Evolutionary conservation across 352 stramenopile genomes (phyloP).

Genomic region (Pythium graminicola): DNA sequence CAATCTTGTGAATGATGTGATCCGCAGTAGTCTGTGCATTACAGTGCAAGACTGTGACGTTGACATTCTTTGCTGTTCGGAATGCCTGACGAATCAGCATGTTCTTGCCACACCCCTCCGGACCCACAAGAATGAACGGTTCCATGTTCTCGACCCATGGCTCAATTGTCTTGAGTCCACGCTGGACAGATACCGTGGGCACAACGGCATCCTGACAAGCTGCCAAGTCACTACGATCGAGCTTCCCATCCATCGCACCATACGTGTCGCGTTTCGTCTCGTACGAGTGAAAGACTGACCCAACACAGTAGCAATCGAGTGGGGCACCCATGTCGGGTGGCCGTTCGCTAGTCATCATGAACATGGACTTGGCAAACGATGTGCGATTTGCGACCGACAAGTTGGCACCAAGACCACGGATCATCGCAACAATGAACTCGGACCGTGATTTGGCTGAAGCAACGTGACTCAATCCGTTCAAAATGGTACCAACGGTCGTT

Average conservation of each 20-base stretch:
- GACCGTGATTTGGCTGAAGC: conserved; percentile 52
- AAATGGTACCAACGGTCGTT: conserved; percentile 91
- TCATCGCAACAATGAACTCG: conserved; percentile 89
- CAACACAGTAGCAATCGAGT: conserved; percentile 87
- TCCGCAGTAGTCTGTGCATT: conserved; percentile 92
- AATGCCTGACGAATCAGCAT: conserved; percentile 93
- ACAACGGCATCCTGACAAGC: conserved; percentile 47
- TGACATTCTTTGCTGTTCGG: conserved; percentile 61
- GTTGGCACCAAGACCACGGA: conserved; percentile 91
- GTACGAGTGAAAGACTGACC: conserved; percentile 56
- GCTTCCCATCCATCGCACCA: conserved; percentile 54
- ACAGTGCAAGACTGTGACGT: conserved; percentile 88
- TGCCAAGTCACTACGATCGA: conserved; percentile 45
- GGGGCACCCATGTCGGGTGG: conserved; percentile 81
- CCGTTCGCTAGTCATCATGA: conserved; percentile 89
- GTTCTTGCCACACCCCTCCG: conserved; percentile 92
- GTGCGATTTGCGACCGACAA: conserved; percentile 61
- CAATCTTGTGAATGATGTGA: conserved; percentile 94
- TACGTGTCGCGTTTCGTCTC: conserved; percentile 80
- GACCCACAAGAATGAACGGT: conserved; percentile 94
- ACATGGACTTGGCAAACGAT: conserved; percentile 87
- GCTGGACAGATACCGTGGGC: conserved; percentile 78
- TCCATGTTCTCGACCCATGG: conserved; percentile 91
- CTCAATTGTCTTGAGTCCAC: conserved; percentile 81
- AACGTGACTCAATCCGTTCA: conserved; percentile 90